Evolutionary conservation across 2,329 filamentous ascomycete species (phyloP).

Genomic region (Colletotrichum sp.): DNA sequence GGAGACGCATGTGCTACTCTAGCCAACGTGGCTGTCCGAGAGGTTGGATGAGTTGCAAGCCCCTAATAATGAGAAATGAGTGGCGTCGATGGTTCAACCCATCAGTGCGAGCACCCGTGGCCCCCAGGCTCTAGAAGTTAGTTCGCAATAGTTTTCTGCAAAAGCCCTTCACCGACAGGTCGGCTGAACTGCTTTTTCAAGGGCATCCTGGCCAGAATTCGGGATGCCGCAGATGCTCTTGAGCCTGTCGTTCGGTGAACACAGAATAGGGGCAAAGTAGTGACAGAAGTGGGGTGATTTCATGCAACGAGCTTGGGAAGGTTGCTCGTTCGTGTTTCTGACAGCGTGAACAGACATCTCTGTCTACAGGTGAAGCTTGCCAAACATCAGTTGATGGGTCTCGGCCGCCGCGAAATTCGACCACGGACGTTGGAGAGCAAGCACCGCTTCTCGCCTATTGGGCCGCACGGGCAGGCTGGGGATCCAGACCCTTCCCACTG

Average conservation of each 20-base stretch:
- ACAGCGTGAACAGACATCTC: slow-evolving; percentile 6
- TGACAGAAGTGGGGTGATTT: neutral
- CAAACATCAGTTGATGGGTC: neutral
- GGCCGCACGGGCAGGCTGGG: neutral
- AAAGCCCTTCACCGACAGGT: neutral
- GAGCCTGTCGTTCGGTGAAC: neutral
- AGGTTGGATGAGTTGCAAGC: neutral
- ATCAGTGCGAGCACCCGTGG: neutral
- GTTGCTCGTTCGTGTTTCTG: neutral
- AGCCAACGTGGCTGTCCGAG: neutral
- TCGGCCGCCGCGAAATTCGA: neutral
- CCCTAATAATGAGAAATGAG: neutral
- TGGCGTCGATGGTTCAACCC: neutral
- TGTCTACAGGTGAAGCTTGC: neutral
- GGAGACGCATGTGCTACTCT: neutral
- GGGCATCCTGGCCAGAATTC: neutral
- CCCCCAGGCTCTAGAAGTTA: neutral
- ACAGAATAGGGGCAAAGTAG: neutral
- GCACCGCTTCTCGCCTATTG: neutral
- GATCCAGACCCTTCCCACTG: neutral
- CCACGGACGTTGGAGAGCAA: neutral
- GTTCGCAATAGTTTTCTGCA: neutral
- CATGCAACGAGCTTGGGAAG: neutral
- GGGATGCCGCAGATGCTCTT: neutral
- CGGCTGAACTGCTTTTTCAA: neutral